phyloP scores from a whole-genome alignment of 192 early-diverging fungal genomes.

The Coemansia guatemalensis region DNA sequence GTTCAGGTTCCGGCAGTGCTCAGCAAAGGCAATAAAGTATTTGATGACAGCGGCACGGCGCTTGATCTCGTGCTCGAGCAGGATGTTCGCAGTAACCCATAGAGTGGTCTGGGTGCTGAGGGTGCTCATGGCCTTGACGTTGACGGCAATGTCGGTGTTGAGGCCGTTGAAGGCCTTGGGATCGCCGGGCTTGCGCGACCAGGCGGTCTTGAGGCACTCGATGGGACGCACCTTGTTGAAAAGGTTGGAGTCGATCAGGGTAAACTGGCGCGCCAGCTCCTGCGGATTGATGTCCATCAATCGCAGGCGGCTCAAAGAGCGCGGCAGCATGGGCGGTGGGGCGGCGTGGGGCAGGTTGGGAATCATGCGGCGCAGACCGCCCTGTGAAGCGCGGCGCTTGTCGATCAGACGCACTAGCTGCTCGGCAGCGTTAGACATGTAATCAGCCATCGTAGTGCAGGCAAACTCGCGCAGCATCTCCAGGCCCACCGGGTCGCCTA shows the following conservation, averaged over 20 bases:
- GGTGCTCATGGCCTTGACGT: constrained; percentile 86
- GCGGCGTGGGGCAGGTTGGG: constrained; percentile 61
- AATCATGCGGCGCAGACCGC: constrained; percentile 61
- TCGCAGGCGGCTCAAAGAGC: constrained; percentile 71
- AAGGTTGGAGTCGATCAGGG: constrained; percentile 83
- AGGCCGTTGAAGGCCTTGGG: constrained; percentile 57
- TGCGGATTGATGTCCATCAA: constrained; percentile 88
- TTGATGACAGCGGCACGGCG: constrained; percentile 75
- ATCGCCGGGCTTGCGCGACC: constrained; percentile 66
- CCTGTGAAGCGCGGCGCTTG: constrained; percentile 64
- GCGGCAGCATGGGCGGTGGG: constrained; percentile 81
- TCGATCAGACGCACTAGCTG: constrained; percentile 81
- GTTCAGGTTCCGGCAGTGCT: constrained; percentile 79
- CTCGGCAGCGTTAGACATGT: constrained; percentile 65
- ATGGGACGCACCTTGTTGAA: constrained; percentile 82
- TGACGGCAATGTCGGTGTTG: constrained; percentile 62
- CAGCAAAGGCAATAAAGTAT: constrained; percentile 82
- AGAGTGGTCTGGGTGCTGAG: constrained; percentile 82
- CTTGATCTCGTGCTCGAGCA: constrained; percentile 79
- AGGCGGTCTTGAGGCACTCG: constrained; percentile 92
- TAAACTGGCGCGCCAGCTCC: constrained; percentile 94
- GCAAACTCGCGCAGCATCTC: constrained; percentile 74
- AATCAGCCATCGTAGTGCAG: constrained; percentile 66
- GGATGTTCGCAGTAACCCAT: constrained; percentile 85
- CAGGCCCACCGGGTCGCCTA: constrained; percentile 67